Percentiles rank a stretch among this genome's conserved stretches.
These are phyloP conservation scores for Phialocephala sp. DNA, from an alignment of 2,329 filamentous ascomycete genomes.

Conservation along the genomic window DNA sequence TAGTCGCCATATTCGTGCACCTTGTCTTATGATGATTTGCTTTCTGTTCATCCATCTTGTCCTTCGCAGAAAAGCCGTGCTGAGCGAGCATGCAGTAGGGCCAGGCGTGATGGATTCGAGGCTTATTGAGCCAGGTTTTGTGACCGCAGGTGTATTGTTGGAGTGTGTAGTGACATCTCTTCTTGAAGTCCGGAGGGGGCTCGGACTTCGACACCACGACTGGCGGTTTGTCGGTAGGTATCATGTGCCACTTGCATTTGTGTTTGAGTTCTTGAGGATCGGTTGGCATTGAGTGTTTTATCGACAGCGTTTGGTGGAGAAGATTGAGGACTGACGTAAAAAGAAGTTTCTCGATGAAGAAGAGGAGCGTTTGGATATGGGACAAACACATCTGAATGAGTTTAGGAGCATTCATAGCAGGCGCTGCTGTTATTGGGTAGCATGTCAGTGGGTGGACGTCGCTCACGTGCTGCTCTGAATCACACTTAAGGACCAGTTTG, in stretches of 20 bases:
- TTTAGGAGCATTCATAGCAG: neutral
- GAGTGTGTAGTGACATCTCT: conserved; percentile 23
- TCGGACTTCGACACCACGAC: neutral
- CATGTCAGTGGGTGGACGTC: neutral
- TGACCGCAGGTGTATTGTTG: conserved; percentile 20
- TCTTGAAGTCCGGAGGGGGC: neutral
- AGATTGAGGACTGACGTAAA: neutral
- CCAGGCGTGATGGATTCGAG: conserved; percentile 22
- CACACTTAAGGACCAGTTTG: neutral
- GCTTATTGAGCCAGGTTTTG: conserved; percentile 19
- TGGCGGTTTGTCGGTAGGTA: neutral
- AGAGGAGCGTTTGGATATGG: neutral
- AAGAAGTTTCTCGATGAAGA: neutral
- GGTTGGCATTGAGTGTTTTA: neutral
- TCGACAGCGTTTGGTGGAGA: neutral
- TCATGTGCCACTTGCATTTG: neutral
- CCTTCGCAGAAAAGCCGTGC: neutral
- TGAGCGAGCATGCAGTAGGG: neutral
- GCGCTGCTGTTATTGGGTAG: neutral
- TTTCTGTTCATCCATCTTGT: neutral
- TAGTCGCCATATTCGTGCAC: conserved; percentile 25
- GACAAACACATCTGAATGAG: neutral
- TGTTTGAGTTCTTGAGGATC: neutral
- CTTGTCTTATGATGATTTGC: neutral
- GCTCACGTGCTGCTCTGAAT: conserved; percentile 3